These are phyloP conservation scores for Boletus speciosus DNA, from an alignment of 768 basidiomycete species.

Conservation along the genomic window DNA sequence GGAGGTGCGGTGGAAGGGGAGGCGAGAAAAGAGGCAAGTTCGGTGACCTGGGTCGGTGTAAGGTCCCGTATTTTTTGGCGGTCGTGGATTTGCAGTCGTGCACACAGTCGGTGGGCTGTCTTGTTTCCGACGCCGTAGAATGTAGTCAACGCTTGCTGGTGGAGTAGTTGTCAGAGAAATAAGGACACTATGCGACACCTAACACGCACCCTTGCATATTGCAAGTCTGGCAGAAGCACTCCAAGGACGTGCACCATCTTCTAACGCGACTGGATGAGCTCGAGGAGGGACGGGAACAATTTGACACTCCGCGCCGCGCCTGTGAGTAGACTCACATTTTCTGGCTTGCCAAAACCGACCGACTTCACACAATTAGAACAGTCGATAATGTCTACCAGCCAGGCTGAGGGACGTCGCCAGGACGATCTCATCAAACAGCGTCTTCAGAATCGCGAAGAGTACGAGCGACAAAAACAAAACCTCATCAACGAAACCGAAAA, in stretches of 20 bases:
- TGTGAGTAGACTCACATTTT: background rate
- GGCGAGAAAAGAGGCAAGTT: conserved; percentile 91
- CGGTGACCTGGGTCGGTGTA: conserved; percentile 82
- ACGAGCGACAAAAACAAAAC: conserved; percentile 73
- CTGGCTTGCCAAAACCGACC: conserved; percentile 1
- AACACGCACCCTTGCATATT: conserved; percentile 65
- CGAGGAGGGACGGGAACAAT: conserved; percentile 1
- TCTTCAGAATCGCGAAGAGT: conserved; percentile 74
- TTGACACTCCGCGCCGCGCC: conserved; percentile 26
- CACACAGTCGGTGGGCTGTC: conserved; percentile 79
- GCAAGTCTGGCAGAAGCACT: conserved; percentile 72
- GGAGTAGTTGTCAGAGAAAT: background rate
- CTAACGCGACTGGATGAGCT: background rate
- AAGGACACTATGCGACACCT: background rate
- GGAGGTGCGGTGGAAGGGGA: conserved; percentile 75
- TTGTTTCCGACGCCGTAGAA: conserved; percentile 86
- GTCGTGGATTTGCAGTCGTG: conserved; percentile 90
- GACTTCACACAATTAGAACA: conserved; percentile 12
- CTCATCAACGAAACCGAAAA: conserved; percentile 91
- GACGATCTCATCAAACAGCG: conserved; percentile 85
- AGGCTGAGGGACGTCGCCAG: conserved; percentile 81
- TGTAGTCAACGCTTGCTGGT: conserved; percentile 81
- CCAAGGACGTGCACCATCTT: conserved; percentile 87
- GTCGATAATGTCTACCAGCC: conserved; percentile 63
- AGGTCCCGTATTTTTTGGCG: conserved; percentile 76